Evolutionary conservation across 108 stramenopile species (phyloP).

Genomic region (Nitzschia palea): DNA sequence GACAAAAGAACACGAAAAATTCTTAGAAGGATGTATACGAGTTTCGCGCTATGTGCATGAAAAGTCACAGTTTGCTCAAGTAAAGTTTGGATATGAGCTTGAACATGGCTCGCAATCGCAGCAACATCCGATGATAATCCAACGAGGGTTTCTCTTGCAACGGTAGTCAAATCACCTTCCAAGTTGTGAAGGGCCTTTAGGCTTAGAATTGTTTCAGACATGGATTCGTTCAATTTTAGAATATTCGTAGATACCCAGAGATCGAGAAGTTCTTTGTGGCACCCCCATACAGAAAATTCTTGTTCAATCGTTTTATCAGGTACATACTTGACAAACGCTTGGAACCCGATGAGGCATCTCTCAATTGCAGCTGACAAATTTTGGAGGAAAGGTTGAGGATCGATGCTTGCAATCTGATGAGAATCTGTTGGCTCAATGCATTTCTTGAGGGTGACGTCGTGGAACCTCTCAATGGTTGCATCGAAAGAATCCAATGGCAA

Average conservation of each 20-base stretch:
- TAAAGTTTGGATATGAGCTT: conserved; percentile 28
- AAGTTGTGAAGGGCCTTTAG: conserved; percentile 5
- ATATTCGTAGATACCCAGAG: conserved; percentile 41
- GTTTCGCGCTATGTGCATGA: conserved; percentile 66
- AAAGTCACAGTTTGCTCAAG: conserved; percentile 50
- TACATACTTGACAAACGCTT: conserved; percentile 8
- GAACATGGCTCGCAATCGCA: conserved; percentile 37
- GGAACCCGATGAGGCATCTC: conserved; percentile 22
- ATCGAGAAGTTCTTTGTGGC: conserved; percentile 22
- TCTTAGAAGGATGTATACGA: conserved; percentile 83
- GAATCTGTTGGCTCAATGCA: not conserved
- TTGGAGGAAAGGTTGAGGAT: not conserved
- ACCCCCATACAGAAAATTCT: conserved; percentile 16
- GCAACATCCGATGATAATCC: conserved; percentile 46
- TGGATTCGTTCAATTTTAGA: conserved; percentile 22
- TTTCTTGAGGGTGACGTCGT: not conserved
- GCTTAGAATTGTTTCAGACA: not conserved
- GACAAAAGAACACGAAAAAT: conserved; percentile 89
- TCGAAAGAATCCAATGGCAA: conserved; percentile 29
- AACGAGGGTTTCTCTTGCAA: conserved; percentile 40
- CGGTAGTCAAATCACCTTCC: not conserved
- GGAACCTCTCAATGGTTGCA: conserved; percentile 2
- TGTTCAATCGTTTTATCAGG: not conserved
- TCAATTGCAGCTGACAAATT: conserved; percentile 14
- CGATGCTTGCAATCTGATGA: too few relatives aligned